Evolutionary conservation across 139 green algal species (phyloP), one percentile per base, ranked within the genome.

Genomic region (Yamagishiella unicocca): DNA sequence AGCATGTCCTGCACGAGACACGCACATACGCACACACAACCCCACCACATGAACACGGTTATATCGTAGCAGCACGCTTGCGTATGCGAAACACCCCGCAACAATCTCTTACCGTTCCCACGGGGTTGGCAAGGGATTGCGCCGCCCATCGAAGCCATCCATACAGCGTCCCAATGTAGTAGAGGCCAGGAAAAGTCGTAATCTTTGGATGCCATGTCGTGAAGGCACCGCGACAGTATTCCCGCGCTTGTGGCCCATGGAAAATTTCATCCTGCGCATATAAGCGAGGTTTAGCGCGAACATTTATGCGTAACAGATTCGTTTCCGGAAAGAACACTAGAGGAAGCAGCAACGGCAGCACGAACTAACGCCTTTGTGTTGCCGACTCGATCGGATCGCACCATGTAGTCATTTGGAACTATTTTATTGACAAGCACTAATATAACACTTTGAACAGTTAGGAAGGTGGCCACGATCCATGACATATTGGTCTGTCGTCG

Each of bases 141-240:
- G 86, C 46, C 12, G 74, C 55, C 25, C 55, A 45, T 1, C 53
- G 42, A 5, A 19, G 19, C 82, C 70, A 80, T 19, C 87, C 91
- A 38, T 84, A 94, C 3, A 61, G 68, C 1, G 85, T 58, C 1
- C 89, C 93, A 1, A 97, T 17, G 2, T 96, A n/a, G 84, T 98
- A 99, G 27, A 99, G 90, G 33, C 97, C 97, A 8, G 97, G 97
- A 29, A 98, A 95, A 7, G 97, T 99, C 7, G 97, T 99, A 67
- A 99, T 99, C 71, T 98, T 99, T 0, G 94, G 92, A 87, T 99
- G 94, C 97, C 97, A 99, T 1, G 79, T 31, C 0, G 21, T 19
- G 42, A 95, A 96, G 14, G 94, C 38, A 2, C 96, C 96, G 0
- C 29, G 4, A 85, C 97, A 99, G 90, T 98, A 99, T 17, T 80